Conservation (phyloP, 805 yeast genomes). For the Lachancea meyersii region DNA sequence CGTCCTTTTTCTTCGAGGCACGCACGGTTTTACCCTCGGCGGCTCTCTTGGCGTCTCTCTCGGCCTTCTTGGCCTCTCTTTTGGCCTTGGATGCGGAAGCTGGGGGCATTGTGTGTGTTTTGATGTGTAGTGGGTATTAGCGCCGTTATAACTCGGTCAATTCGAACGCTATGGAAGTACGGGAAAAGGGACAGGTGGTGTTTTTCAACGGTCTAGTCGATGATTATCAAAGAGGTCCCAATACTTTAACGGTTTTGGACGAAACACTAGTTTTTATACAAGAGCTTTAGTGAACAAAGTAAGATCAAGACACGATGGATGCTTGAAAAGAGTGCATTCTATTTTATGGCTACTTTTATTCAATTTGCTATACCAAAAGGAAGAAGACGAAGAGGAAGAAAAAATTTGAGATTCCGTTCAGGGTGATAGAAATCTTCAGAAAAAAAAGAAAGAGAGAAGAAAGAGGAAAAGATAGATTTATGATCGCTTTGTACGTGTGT, state of each 20-base stretch:
- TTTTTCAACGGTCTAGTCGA: neutral
- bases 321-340: neutral
- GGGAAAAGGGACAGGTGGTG: neutral
- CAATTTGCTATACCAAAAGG: neutral
- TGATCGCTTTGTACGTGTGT: neutral
- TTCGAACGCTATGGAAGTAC: neutral
- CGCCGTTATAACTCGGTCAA: neutral
- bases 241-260: too few relatives aligned
- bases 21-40: constrained; percentile 58
- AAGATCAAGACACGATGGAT: too few relatives aligned
- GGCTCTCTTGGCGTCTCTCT: constrained; percentile 94
- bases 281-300: neutral
- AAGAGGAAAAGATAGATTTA: neutral
- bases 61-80: constrained; percentile 93
- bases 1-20: constrained; percentile 50
- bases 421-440: neutral
- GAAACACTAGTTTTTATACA: neutral
- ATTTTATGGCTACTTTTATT: neutral
- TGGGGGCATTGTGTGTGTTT: constrained; percentile 30
- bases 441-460: too few relatives aligned
- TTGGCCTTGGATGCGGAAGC: constrained; percentile 93
- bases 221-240: neutral
- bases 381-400: neutral
- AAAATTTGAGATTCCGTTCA: neutral
- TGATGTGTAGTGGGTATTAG: neutral